Evolutionary conservation across 2,329 filamentous ascomycete genomes (phyloP), one percentile per base, ranked within the genome.

Genomic region (Colletotrichum neosansevieriae): DNA sequence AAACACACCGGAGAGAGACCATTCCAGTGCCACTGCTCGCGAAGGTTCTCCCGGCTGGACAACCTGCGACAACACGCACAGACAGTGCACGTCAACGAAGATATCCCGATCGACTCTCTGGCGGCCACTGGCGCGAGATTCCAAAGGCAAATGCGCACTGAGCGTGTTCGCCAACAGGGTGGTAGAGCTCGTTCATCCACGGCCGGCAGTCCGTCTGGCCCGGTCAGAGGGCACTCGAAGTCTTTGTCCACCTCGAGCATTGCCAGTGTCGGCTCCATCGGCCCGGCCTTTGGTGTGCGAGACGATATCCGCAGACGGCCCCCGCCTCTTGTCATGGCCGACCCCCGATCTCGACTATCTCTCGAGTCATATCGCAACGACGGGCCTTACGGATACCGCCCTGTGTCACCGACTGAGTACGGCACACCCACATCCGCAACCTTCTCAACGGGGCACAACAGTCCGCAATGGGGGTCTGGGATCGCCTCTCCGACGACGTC

Each of bases 1-100:
- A 98, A 98, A 87, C 96, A 99, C 76, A 99, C 96, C 0, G 96
- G 96, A 60, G 96, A 99, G 82, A 90, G 96, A 32, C 96, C 96
- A 0, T 99, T 98, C 75, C 92, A 97, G 79, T 99, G 96, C 73
- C 96, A 98, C 79, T 99, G 96, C 79, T 93, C 92, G 2, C 89
- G 96, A 58, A 89, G 94, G 63, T 99, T 99, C 78, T 98, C 96
- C 10, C 89, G 95, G 56, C 87, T 98, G 51, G 95, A 99, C 79
- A 99, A 99, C 76, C 83, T 99, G 58, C 90, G 96, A 67, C 96
- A 99, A 77, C 96, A 99, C 84, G 96, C 96, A 50, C 94, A 98
- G 79, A 98, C 96, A 0, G 96, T 99, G 1, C 96, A 99, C 78
- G 92, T 97, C 66, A 98, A 98, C 78, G 96, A 98, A 78, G 94